Percentiles rank a stretch among this genome's conserved stretches.
Evolutionary conservation across 345 rosid genomes (phyloP).

Genomic region (Melaleuca alternifolia): DNA sequence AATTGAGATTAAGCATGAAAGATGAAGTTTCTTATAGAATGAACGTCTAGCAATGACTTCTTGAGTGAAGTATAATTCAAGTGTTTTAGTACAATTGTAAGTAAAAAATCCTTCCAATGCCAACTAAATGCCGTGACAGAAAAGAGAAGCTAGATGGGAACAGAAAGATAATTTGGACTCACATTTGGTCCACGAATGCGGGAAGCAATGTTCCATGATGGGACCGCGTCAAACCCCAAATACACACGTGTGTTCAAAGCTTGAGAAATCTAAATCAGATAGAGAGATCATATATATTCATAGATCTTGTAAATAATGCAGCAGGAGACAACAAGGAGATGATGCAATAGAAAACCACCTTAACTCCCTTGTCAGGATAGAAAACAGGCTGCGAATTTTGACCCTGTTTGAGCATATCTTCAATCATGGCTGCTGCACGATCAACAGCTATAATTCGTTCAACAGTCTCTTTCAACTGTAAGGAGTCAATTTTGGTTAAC

Average conservation of each 20-base stretch:
- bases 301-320: not conserved
- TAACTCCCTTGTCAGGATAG: constrained; percentile 13
- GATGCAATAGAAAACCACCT: constrained; percentile 21
- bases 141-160: not conserved
- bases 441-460: constrained; percentile 86
- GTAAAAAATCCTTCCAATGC: not conserved
- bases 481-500: constrained; percentile 1
- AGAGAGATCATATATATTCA: constrained; percentile 2
- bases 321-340: not conserved
- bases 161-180: constrained; percentile 22
- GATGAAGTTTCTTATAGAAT: not conserved
- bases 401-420: constrained; percentile 81
- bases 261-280: constrained; percentile 32
- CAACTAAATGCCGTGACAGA: not conserved
- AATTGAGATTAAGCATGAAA: not conserved
- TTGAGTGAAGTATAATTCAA: not conserved
- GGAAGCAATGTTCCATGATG: constrained; percentile 56
- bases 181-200: constrained; percentile 96
- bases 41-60: not conserved
- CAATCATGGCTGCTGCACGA: constrained; percentile 78
- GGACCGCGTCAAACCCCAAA: constrained; percentile 80
- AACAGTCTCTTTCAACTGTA: constrained; percentile 86
- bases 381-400: constrained; percentile 17
- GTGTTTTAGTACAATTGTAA: not conserved
- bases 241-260: constrained; percentile 51